These are phyloP conservation scores for Discostella pseudostelligera DNA, from an alignment of 108 stramenopile species.

Conservation along the genomic window DNA sequence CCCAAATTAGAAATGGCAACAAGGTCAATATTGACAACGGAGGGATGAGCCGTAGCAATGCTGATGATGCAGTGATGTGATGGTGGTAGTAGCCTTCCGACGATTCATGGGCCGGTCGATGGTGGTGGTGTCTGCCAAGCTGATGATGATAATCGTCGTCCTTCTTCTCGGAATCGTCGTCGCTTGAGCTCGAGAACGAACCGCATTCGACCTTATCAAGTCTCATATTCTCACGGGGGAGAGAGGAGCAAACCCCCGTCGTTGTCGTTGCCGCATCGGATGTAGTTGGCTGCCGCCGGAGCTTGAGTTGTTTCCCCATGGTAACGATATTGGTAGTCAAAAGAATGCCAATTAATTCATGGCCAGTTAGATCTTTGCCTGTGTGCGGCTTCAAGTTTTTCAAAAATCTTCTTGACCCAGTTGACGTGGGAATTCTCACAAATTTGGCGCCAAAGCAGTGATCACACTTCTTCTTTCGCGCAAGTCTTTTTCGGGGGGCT, in stretches of 20 bases:
- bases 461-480: no score
- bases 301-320: constrained; percentile 6
- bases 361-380: no score
- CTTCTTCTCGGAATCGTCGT: constrained; percentile 7
- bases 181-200: constrained; percentile 1
- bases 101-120: neutral
- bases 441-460: no score
- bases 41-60: constrained; percentile 8
- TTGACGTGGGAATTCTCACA: no score
- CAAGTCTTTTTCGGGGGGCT: no score
- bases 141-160: constrained; percentile 8
- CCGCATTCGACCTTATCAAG: constrained; percentile 4
- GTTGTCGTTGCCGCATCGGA: neutral
- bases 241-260: neutral
- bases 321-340: no score
- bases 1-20: constrained; percentile 22
- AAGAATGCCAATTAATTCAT: neutral
- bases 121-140: neutral
- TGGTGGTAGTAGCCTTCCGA: constrained; percentile 6
- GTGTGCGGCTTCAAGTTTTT: constrained; percentile 10
- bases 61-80: neutral
- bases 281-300: neutral
- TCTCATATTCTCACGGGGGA: neutral
- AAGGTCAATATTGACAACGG: constrained; percentile 4
- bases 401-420: no score